These are phyloP conservation scores for Penicillium brasilianum DNA, from an alignment of 2,329 filamentous ascomycete species.

Conservation along the genomic window DNA sequence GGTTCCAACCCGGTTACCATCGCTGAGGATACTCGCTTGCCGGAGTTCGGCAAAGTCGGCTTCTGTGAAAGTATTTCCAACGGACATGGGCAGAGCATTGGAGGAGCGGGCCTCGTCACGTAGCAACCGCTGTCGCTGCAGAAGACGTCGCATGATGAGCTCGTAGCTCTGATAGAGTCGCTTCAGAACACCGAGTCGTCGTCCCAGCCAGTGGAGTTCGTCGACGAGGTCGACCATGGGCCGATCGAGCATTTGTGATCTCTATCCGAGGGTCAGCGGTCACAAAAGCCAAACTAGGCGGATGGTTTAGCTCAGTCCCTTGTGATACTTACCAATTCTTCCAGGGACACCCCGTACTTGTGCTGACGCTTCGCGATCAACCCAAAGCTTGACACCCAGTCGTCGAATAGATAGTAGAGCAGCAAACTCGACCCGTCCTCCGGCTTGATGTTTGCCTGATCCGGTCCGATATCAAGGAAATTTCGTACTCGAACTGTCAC, in stretches of 20 bases:
- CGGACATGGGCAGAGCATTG: conserved; percentile 23
- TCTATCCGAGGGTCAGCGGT: conserved; percentile 39
- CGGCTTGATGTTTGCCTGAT: conserved; percentile 45
- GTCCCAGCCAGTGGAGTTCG: conserved; percentile 63
- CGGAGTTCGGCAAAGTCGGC: conserved; percentile 49
- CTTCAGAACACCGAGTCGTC: conserved; percentile 65
- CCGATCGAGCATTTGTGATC: conserved; percentile 61
- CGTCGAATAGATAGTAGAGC: conserved; percentile 71
- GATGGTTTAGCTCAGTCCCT: background rate
- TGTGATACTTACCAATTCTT: conserved; percentile 51
- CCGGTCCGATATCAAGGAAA: conserved; percentile 36
- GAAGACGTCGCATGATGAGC: conserved; percentile 65
- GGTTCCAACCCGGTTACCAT: conserved; percentile 26
- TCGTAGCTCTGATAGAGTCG: conserved; percentile 67
- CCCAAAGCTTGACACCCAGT: conserved; percentile 67
- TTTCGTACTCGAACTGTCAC: conserved; percentile 54
- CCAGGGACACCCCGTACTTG: conserved; percentile 55
- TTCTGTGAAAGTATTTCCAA: conserved; percentile 33
- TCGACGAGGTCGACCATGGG: conserved; percentile 53
- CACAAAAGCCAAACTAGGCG: background rate
- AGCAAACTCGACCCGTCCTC: conserved; percentile 65
- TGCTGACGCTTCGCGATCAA: conserved; percentile 63
- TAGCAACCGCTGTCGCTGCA: conserved; percentile 56
- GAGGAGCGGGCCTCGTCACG: conserved; percentile 41
- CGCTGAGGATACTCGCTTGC: conserved; percentile 34